phyloP scores from a whole-genome alignment of 2,329 filamentous ascomycete genomes.

The Epichloe glyceriae region DNA sequence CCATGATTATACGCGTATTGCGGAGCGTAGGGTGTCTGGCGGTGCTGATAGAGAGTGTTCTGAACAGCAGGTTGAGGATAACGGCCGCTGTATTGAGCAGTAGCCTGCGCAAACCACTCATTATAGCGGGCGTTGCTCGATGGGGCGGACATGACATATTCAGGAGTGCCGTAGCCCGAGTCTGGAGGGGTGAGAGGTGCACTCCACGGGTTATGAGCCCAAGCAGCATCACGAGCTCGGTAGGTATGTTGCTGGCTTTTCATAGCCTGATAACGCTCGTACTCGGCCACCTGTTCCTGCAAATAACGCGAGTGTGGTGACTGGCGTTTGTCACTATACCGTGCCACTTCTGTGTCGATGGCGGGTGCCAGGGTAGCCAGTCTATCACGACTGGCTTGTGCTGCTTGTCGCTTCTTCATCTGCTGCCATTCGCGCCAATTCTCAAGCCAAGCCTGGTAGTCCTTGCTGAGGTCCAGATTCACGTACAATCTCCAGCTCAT shows the following conservation, averaged over 20 bases:
- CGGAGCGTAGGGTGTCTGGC: slow-evolving; percentile 26
- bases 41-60: slow-evolving; percentile 28
- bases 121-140: slow-evolving; percentile 42
- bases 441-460: slow-evolving; percentile 49
- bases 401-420: slow-evolving; percentile 40
- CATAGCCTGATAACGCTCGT: slow-evolving; percentile 33
- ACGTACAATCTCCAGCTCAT: slow-evolving; percentile 81
- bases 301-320: slow-evolving; percentile 33
- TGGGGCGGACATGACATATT: slow-evolving; percentile 42
- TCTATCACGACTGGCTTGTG: slow-evolving; percentile 35
- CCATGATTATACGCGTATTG: slow-evolving; percentile 33
- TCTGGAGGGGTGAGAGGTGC: slow-evolving; percentile 46
- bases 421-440: slow-evolving; percentile 47
- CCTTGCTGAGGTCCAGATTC: slow-evolving; percentile 66
- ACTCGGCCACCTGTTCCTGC: slow-evolving; percentile 42
- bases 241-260: slow-evolving; percentile 30
- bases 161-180: slow-evolving; percentile 48
- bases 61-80: slow-evolving; percentile 31
- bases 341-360: slow-evolving; percentile 30
- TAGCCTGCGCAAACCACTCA: slow-evolving; percentile 40
- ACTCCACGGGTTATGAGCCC: slow-evolving; percentile 32
- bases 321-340: slow-evolving; percentile 25
- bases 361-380: slow-evolving; percentile 34
- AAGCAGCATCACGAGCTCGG: slow-evolving; percentile 30
- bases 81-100: slow-evolving; percentile 29